Percentiles rank a stretch among this genome's conserved stretches.
These are phyloP conservation scores for Ceratocystis eucalypticola DNA, from an alignment of 2,329 filamentous ascomycete genomes.

Conservation along the genomic window DNA sequence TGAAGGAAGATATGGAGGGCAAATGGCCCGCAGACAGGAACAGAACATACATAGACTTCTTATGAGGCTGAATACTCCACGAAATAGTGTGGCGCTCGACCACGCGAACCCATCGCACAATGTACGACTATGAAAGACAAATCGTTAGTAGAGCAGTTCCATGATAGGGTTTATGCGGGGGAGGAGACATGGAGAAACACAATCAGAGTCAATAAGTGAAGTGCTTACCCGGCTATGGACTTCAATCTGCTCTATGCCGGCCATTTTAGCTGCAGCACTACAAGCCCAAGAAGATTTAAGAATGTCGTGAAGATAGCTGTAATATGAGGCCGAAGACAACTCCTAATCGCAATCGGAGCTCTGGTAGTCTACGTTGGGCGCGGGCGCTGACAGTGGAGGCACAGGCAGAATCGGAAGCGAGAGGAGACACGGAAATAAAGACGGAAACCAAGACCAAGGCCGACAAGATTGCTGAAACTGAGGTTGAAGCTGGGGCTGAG, in stretches of 20 bases:
- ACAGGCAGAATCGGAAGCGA: neutral
- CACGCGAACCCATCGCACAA: constrained; percentile 93
- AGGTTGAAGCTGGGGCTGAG: neutral
- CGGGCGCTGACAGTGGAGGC: neutral
- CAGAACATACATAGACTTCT: constrained; percentile 67
- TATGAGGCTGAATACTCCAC: constrained; percentile 95
- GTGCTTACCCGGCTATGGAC: constrained; percentile 80
- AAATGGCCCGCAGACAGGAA: constrained; percentile 12
- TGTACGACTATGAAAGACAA: constrained; percentile 61
- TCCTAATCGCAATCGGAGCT: constrained; percentile 4
- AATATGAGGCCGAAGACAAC: constrained; percentile 11
- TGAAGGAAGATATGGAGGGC: neutral
- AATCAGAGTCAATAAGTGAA: neutral
- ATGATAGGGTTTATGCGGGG: neutral
- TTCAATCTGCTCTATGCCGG: constrained; percentile 89
- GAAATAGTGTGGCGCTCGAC: constrained; percentile 83
- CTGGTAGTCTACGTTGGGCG: neutral
- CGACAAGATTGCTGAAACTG: neutral
- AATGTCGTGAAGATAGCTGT: constrained; percentile 3
- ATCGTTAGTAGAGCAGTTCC: constrained; percentile 14
- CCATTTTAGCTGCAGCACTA: constrained; percentile 43
- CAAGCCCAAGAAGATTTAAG: constrained; percentile 11
- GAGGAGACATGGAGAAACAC: neutral
- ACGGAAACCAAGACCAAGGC: neutral
- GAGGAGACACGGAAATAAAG: neutral